These are phyloP conservation scores for Rhodosporidiobolus odoratus DNA, from an alignment of 768 basidiomycete species.

Conservation along the genomic window DNA sequence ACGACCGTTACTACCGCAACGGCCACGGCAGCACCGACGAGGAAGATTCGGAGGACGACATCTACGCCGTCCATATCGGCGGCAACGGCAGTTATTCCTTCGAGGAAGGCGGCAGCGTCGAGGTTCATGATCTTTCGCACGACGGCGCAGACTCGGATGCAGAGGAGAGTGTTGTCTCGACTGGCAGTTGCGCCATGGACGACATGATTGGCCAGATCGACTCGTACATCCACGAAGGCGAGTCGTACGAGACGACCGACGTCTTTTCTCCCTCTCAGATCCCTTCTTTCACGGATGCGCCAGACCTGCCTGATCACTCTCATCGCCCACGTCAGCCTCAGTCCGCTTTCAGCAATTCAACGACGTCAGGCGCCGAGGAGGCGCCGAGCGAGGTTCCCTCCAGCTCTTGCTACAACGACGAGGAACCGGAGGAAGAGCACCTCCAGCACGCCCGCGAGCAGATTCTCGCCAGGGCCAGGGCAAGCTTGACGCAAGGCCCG, in stretches of 20 bases:
- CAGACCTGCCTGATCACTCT: not conserved
- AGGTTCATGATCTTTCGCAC: slow-evolving; percentile 6
- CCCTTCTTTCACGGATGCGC: slow-evolving; percentile 6
- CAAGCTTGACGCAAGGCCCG: not conserved
- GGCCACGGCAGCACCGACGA: slow-evolving; percentile 4
- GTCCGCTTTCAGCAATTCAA: slow-evolving; percentile 21
- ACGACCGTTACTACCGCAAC: slow-evolving; percentile 20
- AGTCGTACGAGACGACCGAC: slow-evolving; percentile 2
- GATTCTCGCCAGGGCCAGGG: not conserved
- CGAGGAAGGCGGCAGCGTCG: slow-evolving; percentile 35
- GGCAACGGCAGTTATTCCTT: slow-evolving; percentile 5
- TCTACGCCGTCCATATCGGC: not conserved
- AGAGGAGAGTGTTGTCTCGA: slow-evolving; percentile 28
- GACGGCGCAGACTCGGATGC: slow-evolving; percentile 15
- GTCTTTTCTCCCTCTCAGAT: slow-evolving; percentile 15
- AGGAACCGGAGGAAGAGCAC: slow-evolving; percentile 14
- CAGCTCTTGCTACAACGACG: slow-evolving; percentile 28
- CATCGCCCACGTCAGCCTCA: not conserved
- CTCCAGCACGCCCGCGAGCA: slow-evolving; percentile 4
- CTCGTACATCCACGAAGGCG: slow-evolving; percentile 22
- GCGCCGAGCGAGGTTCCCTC: slow-evolving; percentile 14
- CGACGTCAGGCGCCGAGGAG: slow-evolving; percentile 1
- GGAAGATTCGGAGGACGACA: not conserved
- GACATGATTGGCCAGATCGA: slow-evolving; percentile 37
- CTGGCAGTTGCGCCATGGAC: slow-evolving; percentile 26